A percentile compares a stretch with the other conserved stretches of the same genome.
Evolutionary conservation across 2,329 filamentous ascomycete species (phyloP).

Genomic region (Dactylellina drechsleri): DNA sequence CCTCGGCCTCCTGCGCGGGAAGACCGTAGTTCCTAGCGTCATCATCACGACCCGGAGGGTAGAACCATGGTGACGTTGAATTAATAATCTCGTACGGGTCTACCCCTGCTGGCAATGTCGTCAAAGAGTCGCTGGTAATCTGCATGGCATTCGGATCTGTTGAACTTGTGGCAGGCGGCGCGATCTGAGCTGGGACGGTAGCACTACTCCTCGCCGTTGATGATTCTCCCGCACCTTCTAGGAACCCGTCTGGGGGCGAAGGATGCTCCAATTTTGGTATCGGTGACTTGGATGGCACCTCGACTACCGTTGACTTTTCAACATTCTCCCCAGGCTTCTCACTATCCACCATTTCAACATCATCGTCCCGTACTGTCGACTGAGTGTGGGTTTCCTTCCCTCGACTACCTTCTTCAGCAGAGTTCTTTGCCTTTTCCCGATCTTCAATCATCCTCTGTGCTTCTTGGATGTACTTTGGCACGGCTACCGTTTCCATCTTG

Average conservation of each 20-base stretch:
- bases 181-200: constrained; percentile 8
- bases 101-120: constrained; percentile 39
- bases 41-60: constrained; percentile 71
- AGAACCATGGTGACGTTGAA: constrained; percentile 64
- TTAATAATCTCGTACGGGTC: constrained; percentile 50
- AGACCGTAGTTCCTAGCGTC: constrained; percentile 76
- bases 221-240: constrained; percentile 30
- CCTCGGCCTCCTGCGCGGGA: constrained; percentile 78
- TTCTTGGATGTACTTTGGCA: constrained; percentile 58
- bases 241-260: constrained; percentile 41
- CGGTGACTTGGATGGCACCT: constrained; percentile 45
- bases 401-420: constrained; percentile 13
- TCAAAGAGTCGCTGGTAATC: background rate
- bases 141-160: constrained; percentile 22
- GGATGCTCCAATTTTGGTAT: constrained; percentile 50
- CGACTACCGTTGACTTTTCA: constrained; percentile 13
- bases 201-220: constrained; percentile 20
- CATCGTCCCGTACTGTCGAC: constrained; percentile 45
- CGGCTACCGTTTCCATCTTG: constrained; percentile 63
- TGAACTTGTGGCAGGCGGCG: background rate
- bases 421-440: constrained; percentile 25
- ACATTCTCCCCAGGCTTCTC: constrained; percentile 7
- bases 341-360: constrained; percentile 48
- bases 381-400: constrained; percentile 37
- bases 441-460: constrained; percentile 51